Evolutionary conservation across 305 asterid genomes (phyloP).

Genomic region (Fraxinus velutina): DNA sequence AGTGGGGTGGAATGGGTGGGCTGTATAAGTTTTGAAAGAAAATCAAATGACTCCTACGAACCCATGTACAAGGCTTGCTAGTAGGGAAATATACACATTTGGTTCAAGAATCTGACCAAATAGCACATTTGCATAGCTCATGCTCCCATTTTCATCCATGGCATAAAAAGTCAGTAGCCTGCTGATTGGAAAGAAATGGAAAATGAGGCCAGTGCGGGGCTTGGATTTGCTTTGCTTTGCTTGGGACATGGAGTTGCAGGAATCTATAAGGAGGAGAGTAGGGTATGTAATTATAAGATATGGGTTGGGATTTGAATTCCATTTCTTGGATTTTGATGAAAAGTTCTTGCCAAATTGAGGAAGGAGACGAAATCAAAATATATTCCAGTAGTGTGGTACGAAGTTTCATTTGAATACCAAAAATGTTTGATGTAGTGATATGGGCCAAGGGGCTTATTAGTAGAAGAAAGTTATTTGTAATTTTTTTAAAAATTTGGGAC

Average conservation of each 20-base stretch:
- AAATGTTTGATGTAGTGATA: neutral
- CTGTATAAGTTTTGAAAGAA: too few relatives aligned
- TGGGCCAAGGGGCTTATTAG: too few relatives aligned
- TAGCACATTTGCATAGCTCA: slow-evolving; percentile 41
- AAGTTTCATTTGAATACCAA: slow-evolving; percentile 23
- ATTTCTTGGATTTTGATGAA: slow-evolving; percentile 29
- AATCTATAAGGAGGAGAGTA: slow-evolving; percentile 59
- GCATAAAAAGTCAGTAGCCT: slow-evolving; percentile 49
- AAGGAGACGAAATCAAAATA: neutral
- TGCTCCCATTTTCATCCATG: slow-evolving; percentile 46
- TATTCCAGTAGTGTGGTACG: neutral
- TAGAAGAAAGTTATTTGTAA: too few relatives aligned
- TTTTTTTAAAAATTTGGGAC: too few relatives aligned
- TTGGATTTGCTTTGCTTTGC: slow-evolving; percentile 64
- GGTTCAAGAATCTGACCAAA: slow-evolving; percentile 48
- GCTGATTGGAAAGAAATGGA: slow-evolving; percentile 41
- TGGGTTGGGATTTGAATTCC: slow-evolving; percentile 50
- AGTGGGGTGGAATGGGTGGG: too few relatives aligned
- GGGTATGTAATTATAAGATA: slow-evolving; percentile 54
- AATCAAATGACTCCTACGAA: neutral
- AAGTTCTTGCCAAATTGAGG: slow-evolving; percentile 16
- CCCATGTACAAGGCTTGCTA: neutral
- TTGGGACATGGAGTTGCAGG: slow-evolving; percentile 62
- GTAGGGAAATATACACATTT: slow-evolving; percentile 40
- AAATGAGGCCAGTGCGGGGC: slow-evolving; percentile 53